Percentiles rank a stretch among this genome's conserved stretches.
Evolutionary conservation across 2,329 filamentous ascomycete genomes (phyloP).

Genomic region (Alternaria tenuissima): DNA sequence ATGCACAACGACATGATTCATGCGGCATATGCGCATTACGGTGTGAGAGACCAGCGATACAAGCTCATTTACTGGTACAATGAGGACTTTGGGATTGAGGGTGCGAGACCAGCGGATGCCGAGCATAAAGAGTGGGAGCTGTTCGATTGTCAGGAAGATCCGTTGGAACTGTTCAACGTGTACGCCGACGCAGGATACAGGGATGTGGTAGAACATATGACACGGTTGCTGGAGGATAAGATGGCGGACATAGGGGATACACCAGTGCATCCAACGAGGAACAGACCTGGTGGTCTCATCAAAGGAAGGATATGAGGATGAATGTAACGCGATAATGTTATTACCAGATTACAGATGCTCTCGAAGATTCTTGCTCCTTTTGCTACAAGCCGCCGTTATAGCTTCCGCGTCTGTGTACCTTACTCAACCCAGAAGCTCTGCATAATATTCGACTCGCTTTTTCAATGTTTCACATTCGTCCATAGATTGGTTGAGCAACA

Average conservation of each 20-base stretch:
- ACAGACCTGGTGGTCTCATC: neutral
- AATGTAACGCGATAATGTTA: neutral
- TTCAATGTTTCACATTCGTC: neutral
- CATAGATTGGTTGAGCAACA: neutral
- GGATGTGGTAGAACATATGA: conserved; percentile 45
- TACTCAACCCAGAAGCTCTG: neutral
- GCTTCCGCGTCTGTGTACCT: neutral
- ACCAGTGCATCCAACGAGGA: conserved; percentile 31
- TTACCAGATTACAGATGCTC: neutral
- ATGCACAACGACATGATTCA: conserved; percentile 64
- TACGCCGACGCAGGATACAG: conserved; percentile 45
- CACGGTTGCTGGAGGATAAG: conserved; percentile 51
- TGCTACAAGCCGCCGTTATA: neutral
- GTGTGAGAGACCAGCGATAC: conserved; percentile 60
- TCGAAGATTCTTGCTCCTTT: neutral
- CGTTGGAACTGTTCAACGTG: conserved; percentile 57
- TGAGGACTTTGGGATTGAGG: conserved; percentile 57
- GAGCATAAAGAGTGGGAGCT: conserved; percentile 62
- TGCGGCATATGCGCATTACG: conserved; percentile 62
- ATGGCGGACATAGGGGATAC: conserved; percentile 63
- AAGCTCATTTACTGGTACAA: conserved; percentile 68
- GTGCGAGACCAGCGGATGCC: conserved; percentile 53
- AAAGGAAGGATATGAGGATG: neutral
- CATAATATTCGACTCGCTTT: neutral
- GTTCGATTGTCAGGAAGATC: conserved; percentile 62